phyloP scores from a whole-genome alignment of 2,329 filamentous ascomycete genomes.

The Alternaria hordeiaustralica region DNA sequence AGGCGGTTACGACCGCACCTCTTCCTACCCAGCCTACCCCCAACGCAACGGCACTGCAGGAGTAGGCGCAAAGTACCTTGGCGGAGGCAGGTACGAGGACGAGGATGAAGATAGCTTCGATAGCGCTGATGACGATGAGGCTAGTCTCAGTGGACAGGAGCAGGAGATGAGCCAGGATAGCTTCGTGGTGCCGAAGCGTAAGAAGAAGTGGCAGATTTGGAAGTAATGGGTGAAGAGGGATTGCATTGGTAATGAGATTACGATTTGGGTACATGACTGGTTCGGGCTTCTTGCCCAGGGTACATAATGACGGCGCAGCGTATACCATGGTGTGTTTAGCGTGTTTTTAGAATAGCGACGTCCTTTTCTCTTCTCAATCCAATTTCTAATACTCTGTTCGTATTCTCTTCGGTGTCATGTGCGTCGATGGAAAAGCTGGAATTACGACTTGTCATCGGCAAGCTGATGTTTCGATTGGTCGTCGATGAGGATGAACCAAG shows the following conservation, averaged over 20 bases:
- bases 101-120: constrained; percentile 39
- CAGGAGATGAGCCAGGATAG: constrained; percentile 40
- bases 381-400: neutral
- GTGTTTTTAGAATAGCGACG: neutral
- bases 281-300: neutral
- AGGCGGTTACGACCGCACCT: constrained; percentile 29
- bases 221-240: constrained; percentile 8
- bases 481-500: neutral
- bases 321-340: constrained; percentile 3
- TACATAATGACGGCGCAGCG: constrained; percentile 5
- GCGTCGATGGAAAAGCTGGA: neutral
- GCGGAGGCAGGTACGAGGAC: constrained; percentile 40
- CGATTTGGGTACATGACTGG: neutral
- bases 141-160: constrained; percentile 37
- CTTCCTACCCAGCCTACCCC: constrained; percentile 29
- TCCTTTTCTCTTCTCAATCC: neutral
- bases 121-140: constrained; percentile 29
- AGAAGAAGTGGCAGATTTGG: constrained; percentile 50
- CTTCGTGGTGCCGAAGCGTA: constrained; percentile 47
- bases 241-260: constrained; percentile 9
- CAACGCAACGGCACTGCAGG: constrained; percentile 31
- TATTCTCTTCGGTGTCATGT: neutral
- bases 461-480: neutral
- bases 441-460: neutral
- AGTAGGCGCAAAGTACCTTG: constrained; percentile 39